A percentile compares a stretch with the other conserved stretches of the same genome.
Evolutionary conservation across 2,329 filamentous ascomycete genomes (phyloP).

Genomic region (Sclerotinia subarctica): DNA sequence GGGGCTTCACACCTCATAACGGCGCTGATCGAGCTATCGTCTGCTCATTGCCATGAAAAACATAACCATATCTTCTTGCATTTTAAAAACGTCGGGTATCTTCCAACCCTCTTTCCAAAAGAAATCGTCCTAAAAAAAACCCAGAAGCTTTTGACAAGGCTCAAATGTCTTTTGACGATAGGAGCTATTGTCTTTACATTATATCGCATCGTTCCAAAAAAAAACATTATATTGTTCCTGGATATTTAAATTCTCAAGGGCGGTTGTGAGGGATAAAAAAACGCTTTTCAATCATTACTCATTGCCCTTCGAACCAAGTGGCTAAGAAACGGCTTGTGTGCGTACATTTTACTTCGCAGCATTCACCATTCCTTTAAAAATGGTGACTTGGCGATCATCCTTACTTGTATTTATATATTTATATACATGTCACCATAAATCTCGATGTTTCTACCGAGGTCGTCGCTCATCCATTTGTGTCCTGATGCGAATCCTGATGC

Average conservation of each 20-base stretch:
- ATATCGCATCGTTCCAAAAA: too few species aligned
- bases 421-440: neutral
- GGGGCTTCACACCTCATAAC: neutral
- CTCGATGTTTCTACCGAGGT: neutral
- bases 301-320: too few species aligned
- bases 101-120: too few species aligned
- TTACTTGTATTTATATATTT: neutral
- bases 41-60: too few species aligned
- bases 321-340: too few species aligned
- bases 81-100: neutral
- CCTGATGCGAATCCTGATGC: constrained; percentile 1
- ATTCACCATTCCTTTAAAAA: neutral
- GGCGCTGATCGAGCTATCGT: neutral
- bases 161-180: too few species aligned
- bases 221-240: too few species aligned
- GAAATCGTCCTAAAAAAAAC: neutral
- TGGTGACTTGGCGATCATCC: neutral
- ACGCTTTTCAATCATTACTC: too few species aligned
- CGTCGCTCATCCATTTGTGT: neutral
- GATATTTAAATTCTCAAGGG: too few species aligned
- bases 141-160: neutral
- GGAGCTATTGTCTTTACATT: too few species aligned
- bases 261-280: too few species aligned
- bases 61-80: neutral
- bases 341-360: too few species aligned